Percentiles rank a stretch among this genome's conserved stretches.
Evolutionary conservation across 106 monocot species (phyloP).

Genomic region (Dendrobium chrysotoxum): DNA sequence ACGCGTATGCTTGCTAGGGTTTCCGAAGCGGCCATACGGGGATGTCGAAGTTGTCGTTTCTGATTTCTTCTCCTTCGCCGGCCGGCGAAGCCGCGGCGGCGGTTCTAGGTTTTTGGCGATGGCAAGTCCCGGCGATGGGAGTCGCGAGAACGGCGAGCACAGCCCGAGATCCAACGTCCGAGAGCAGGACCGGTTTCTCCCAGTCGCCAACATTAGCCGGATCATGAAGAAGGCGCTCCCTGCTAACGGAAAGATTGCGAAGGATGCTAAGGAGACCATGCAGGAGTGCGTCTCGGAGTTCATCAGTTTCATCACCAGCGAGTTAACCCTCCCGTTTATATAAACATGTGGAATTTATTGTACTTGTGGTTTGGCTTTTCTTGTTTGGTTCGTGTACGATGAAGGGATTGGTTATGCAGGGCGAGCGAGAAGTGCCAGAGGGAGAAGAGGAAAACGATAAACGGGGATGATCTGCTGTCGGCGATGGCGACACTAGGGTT

Average conservation of each 20-base stretch:
- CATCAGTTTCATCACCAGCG: constrained; percentile 63
- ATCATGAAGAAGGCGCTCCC: constrained; percentile 71
- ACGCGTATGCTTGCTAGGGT: constrained; percentile 4
- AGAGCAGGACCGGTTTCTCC: constrained; percentile 58
- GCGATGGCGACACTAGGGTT: constrained; percentile 60
- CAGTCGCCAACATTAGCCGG: constrained; percentile 56
- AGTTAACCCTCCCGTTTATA: constrained; percentile 18
- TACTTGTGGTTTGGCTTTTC: neutral
- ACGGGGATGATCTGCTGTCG: constrained; percentile 59
- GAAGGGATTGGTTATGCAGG: constrained; percentile 12
- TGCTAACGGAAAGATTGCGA: constrained; percentile 60
- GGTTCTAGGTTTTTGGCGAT: constrained; percentile 25
- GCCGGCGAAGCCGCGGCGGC: neutral
- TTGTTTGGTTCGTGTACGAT: constrained; percentile 3
- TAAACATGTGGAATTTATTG: neutral
- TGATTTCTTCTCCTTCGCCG: neutral
- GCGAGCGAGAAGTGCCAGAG: constrained; percentile 64
- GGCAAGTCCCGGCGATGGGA: constrained; percentile 32
- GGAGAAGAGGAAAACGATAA: constrained; percentile 68
- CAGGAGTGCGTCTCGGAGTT: constrained; percentile 71
- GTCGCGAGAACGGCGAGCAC: constrained; percentile 26
- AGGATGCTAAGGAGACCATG: constrained; percentile 60
- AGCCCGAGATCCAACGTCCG: constrained; percentile 22
- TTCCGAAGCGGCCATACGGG: neutral
- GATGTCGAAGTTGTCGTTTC: neutral